Conservation (phyloP, 768 basidiomycete species). For the Lactarius deliciosus region DNA sequence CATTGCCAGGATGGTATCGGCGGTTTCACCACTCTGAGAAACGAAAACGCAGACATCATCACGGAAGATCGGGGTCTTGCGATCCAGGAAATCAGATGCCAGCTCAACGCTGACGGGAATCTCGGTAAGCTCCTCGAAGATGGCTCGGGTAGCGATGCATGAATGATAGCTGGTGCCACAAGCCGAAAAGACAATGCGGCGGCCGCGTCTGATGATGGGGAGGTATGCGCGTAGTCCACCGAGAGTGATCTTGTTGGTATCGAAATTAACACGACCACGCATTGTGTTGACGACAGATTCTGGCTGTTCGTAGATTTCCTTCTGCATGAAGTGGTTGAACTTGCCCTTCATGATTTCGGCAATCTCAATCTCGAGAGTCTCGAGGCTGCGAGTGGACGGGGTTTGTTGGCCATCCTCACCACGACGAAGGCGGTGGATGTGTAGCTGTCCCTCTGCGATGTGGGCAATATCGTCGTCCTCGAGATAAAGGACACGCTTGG, state of each 20-base stretch:
- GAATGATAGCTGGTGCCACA: constrained; percentile 99
- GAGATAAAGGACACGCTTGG: constrained; percentile 96
- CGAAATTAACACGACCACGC: constrained; percentile 99
- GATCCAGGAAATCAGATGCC: constrained; percentile 96
- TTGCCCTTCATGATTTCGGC: constrained; percentile 99
- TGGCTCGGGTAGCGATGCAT: constrained; percentile 91
- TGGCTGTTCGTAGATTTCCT: constrained; percentile 99
- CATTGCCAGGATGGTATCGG: constrained; percentile 94
- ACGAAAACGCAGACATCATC: constrained; percentile 97
- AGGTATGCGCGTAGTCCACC: constrained; percentile 95
- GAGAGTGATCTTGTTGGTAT: constrained; percentile 84
- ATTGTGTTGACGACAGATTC: constrained; percentile 99
- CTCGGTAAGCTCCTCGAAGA: constrained; percentile 98
- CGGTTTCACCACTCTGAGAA: constrained; percentile 97
- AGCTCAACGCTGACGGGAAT: constrained; percentile 97
- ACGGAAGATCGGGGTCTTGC: constrained; percentile 99
- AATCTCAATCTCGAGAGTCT: constrained; percentile 96
- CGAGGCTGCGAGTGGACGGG: constrained; percentile 85
- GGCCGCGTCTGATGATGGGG: constrained; percentile 90
- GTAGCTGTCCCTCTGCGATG: constrained; percentile 93
- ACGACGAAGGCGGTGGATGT: constrained; percentile 96
- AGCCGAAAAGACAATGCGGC: constrained; percentile 95
- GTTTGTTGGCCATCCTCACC: constrained; percentile 69
- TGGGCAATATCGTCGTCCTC: constrained; percentile 99
- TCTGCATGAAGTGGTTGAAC: constrained; percentile 99